These are phyloP conservation scores for Mucor ambiguus DNA, from an alignment of 371 early-diverging fungal genomes.

Conservation along the genomic window DNA sequence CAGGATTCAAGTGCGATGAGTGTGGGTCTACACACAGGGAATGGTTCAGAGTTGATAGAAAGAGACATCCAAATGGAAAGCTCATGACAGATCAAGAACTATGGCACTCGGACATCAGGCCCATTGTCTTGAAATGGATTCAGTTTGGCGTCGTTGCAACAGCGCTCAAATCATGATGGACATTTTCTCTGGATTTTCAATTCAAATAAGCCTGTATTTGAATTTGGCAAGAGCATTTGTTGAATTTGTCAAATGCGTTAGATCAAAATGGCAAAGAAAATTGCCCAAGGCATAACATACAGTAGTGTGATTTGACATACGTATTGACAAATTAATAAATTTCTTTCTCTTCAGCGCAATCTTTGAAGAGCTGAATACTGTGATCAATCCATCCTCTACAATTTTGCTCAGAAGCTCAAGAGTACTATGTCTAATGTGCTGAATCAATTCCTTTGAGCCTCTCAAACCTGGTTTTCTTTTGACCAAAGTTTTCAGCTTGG, in stretches of 20 bases:
- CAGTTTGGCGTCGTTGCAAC: conserved; percentile 37
- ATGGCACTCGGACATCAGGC: conserved; percentile 26
- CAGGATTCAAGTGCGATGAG: conserved; percentile 33
- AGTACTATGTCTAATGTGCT: not conserved
- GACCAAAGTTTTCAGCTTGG: not conserved
- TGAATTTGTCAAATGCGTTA: too few relatives aligned
- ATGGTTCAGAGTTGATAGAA: conserved; percentile 43
- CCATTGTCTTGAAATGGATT: conserved; percentile 38
- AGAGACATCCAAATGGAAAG: not conserved
- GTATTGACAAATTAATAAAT: too few relatives aligned
- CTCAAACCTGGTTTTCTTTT: conserved; percentile 3
- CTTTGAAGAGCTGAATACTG: not conserved
- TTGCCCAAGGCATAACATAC: too few relatives aligned
- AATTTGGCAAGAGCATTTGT: too few relatives aligned
- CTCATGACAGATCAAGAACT: conserved; percentile 34
- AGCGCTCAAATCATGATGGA: not conserved
- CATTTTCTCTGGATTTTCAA: too few relatives aligned
- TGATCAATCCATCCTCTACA: conserved; percentile 4
- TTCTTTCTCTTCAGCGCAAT: conserved; percentile 1
- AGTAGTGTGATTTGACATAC: too few relatives aligned
- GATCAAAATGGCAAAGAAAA: too few relatives aligned
- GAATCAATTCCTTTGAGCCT: not conserved
- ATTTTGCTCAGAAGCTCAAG: not conserved
- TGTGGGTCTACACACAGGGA: conserved; percentile 53
- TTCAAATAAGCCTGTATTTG: too few relatives aligned